These are phyloP conservation scores for Coprinellus micaceus DNA, from an alignment of 768 basidiomycete species.

Conservation along the genomic window DNA sequence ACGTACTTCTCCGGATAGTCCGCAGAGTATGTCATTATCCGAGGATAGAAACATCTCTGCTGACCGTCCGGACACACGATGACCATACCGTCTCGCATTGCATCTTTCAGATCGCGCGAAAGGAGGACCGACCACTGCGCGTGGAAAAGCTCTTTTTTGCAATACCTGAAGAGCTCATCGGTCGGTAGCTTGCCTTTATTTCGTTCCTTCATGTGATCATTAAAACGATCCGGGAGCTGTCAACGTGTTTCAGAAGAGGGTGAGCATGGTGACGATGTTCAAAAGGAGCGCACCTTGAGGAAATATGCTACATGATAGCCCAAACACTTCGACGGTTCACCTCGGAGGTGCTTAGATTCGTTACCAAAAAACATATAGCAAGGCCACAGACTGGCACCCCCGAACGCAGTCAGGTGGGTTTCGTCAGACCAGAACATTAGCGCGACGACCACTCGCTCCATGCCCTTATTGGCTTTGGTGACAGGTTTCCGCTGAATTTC, in stretches of 20 bases:
- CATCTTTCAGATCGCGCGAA: not conserved
- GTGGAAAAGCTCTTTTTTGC: not conserved
- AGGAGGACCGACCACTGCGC: not conserved
- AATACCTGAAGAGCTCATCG: not conserved
- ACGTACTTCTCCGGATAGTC: constrained; percentile 7
- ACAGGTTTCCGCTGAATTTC: not conserved
- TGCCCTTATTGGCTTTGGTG: not conserved
- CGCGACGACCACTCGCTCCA: constrained; percentile 19
- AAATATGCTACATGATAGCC: constrained; percentile 20
- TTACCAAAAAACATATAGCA: constrained; percentile 18
- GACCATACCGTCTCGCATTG: not conserved
- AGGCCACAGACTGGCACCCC: constrained; percentile 16
- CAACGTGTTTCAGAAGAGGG: not conserved
- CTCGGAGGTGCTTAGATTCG: constrained; percentile 16
- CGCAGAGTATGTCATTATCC: constrained; percentile 4
- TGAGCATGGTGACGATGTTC: not conserved
- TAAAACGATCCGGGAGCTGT: not conserved
- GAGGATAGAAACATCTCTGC: not conserved
- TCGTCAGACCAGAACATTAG: constrained; percentile 25
- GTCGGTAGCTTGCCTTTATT: not conserved
- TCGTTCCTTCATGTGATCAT: not conserved
- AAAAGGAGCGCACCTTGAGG: not conserved
- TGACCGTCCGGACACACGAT: constrained; percentile 3
- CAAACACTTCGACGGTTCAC: constrained; percentile 7
- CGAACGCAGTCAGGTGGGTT: constrained; percentile 16